Evolutionary conservation across 257 asterid species (phyloP).

Genomic region (Solanum chmielewskii): DNA sequence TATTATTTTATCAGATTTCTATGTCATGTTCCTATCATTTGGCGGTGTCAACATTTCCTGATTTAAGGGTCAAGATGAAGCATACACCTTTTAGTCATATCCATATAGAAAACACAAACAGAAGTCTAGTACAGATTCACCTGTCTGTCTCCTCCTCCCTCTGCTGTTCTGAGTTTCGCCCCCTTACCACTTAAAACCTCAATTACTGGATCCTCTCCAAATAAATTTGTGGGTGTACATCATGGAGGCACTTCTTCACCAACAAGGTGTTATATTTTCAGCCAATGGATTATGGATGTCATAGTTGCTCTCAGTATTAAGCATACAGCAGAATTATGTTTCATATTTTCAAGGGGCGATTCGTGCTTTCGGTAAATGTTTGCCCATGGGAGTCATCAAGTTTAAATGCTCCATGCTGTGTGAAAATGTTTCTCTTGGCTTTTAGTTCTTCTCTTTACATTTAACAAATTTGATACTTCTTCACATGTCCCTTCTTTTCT

Average conservation of each 20-base stretch:
- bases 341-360: not conserved
- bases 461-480: not conserved
- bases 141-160: not conserved
- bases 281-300: not conserved
- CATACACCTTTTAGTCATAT: not conserved
- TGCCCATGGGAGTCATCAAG: not conserved
- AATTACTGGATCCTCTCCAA: not conserved
- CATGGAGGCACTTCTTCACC: not conserved
- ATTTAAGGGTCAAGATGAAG: not conserved
- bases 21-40: not conserved
- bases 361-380: not conserved
- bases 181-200: not conserved
- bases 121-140: not conserved
- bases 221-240: not conserved
- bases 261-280: not conserved
- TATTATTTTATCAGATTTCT: not conserved
- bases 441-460: not conserved
- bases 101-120: not conserved
- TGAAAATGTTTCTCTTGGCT: not conserved
- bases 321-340: not conserved
- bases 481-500: not conserved
- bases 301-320: not conserved
- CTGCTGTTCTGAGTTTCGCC: not conserved
- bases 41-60: not conserved
- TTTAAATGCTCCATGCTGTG: not conserved